Conservation (phyloP, 108 stramenopile species). For the Skeletonema potamos region DNA sequence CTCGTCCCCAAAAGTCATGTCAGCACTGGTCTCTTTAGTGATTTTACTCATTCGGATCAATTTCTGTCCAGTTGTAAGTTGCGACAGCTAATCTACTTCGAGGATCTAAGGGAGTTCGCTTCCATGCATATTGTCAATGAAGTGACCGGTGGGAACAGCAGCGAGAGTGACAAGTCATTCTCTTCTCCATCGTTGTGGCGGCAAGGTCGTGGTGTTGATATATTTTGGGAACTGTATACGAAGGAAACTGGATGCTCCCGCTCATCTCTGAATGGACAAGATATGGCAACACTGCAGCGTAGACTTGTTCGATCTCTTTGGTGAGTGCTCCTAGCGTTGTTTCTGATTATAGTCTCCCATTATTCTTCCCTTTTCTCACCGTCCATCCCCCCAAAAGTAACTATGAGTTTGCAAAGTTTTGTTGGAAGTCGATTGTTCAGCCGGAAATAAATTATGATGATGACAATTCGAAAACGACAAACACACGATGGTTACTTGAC, state of each 20-base stretch:
- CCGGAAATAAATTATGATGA: constrained; percentile 19
- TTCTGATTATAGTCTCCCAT: neutral
- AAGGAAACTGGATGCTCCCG: constrained; percentile 26
- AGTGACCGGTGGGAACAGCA: neutral
- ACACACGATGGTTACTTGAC: constrained; percentile 34
- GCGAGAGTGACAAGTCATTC: neutral
- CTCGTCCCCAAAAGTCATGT: neutral
- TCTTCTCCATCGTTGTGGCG: constrained; percentile 23
- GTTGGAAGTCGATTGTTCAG: constrained; percentile 39
- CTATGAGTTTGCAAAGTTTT: constrained; percentile 43
- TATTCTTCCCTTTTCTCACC: neutral
- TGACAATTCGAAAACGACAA: neutral
- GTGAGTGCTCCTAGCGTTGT: neutral
- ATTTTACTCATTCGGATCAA: neutral
- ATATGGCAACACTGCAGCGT: constrained; percentile 7
- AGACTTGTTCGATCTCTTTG: constrained; percentile 10
- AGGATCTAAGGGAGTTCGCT: constrained; percentile 13
- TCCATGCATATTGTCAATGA: neutral
- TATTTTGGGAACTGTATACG: constrained; percentile 35
- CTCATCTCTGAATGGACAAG: constrained; percentile 17
- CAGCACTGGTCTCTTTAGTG: neutral
- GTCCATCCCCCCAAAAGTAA: neutral
- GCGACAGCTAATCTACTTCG: neutral
- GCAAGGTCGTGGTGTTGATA: constrained; percentile 18
- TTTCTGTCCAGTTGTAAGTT: constrained; percentile 11